phyloP scores from a whole-genome alignment of 495 filamentous ascomycete genomes.

The Choiromyces venosus region DNA sequence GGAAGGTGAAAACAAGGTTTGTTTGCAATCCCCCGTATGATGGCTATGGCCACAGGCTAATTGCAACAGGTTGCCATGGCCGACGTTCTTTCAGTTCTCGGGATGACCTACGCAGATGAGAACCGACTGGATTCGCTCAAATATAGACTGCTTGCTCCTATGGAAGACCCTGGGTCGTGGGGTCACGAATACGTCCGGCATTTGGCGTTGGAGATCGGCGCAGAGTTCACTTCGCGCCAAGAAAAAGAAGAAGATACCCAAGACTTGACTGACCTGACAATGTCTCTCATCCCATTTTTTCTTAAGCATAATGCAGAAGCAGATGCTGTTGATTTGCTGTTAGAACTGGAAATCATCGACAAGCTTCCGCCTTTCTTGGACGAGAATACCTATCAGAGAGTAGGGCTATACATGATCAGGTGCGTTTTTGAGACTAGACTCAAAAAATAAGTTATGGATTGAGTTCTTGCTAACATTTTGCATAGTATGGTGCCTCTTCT shows the following conservation, averaged over 20 bases:
- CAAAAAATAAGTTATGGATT: background rate
- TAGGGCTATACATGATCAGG: conserved; percentile 94
- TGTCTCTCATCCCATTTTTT: conserved; percentile 86
- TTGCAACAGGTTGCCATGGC: conserved; percentile 64
- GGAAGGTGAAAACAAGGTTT: conserved; percentile 71
- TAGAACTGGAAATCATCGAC: conserved; percentile 93
- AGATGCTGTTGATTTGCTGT: conserved; percentile 93
- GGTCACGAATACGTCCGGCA: conserved; percentile 98
- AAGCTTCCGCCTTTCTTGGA: conserved; percentile 84
- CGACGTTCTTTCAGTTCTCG: conserved; percentile 92
- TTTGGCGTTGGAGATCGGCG: conserved; percentile 88
- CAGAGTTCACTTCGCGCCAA: conserved; percentile 78
- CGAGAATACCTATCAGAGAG: conserved; percentile 84
- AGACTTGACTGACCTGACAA: conserved; percentile 75
- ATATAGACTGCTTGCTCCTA: conserved; percentile 83
- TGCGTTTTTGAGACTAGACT: conserved; percentile 27
- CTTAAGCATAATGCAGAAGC: conserved; percentile 96
- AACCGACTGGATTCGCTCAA: conserved; percentile 91
- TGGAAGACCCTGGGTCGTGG: conserved; percentile 91
- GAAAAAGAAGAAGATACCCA: conserved; percentile 58
- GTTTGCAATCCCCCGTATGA: conserved; percentile 9
- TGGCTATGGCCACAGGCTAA: conserved; percentile 3
- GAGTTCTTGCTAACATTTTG: conserved; percentile 18
- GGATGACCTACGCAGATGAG: conserved; percentile 98
- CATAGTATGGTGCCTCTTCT: conserved; percentile 86